These are phyloP conservation scores for Ploettnerulaceae sp. DNA, from an alignment of 2,329 filamentous ascomycete genomes.

Conservation along the genomic window DNA sequence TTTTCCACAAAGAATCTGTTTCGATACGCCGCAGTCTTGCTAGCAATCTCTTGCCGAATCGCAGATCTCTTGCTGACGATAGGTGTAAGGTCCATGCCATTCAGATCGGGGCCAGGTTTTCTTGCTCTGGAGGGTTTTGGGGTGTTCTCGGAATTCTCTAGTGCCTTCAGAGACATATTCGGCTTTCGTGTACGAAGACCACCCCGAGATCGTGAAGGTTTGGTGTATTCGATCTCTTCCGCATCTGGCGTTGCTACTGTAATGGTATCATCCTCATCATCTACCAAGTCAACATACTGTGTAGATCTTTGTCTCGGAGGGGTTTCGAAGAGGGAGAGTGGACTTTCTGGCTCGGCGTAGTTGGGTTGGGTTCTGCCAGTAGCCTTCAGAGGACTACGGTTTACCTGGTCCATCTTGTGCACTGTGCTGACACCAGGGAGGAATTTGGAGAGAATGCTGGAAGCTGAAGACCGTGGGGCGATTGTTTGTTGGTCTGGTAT, in stretches of 20 bases:
- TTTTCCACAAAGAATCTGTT: constrained; percentile 34
- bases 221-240: constrained; percentile 17
- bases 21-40: constrained; percentile 28
- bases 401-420: constrained; percentile 29
- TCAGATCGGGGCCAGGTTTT: constrained; percentile 15
- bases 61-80: constrained; percentile 26
- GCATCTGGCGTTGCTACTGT: constrained; percentile 7
- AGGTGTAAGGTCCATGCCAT: constrained; percentile 21
- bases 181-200: constrained; percentile 22
- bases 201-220: constrained; percentile 7
- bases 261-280: constrained; percentile 11
- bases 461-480: constrained; percentile 19
- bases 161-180: constrained; percentile 26
- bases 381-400: constrained; percentile 3
- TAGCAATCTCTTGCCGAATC: constrained; percentile 31
- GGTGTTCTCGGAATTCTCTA: constrained; percentile 19
- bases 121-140: constrained; percentile 3
- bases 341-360: constrained; percentile 14
- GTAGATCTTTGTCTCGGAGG: constrained; percentile 8
- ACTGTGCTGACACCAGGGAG: constrained; percentile 23
- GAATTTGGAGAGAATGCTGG: constrained; percentile 29
- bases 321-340: constrained; percentile 7
- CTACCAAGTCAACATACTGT: constrained; percentile 10
- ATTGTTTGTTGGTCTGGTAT: background rate
- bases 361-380: constrained; percentile 1